Base-by-base conservation (phyloP, 2,329 filamentous ascomycete species). In the Botrytis galanthina region DNA sequence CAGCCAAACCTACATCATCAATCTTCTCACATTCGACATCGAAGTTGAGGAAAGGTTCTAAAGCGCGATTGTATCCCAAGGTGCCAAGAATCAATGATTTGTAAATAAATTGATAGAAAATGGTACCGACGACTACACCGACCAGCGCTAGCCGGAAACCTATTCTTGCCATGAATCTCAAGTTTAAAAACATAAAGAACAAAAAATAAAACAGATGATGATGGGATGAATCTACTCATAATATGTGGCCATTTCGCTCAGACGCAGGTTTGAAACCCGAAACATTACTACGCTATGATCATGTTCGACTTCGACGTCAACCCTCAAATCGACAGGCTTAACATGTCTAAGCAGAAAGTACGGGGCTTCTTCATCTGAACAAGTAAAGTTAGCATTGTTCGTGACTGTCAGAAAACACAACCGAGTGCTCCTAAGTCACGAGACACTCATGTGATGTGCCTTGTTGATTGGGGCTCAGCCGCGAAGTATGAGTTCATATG, bases 1-100 rank as follows among this genome's bases (percentile, higher is more conserved):
- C 78, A 69, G 77, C 77, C 1, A 80, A 60, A 2, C 76, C 78
- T 51, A 75, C 66, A 42, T 78, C 74, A 48, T 76, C 74, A 14
- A 80, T 39, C 57, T 73, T 79, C 39, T 78, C 64, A 64, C 79
- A 80, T 16, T 74, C 71, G 7, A 75, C 44, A 76, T 80, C 79
- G 70, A 83, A 83, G 16, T 79, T 78, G 3, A 78, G 77, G 72
- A 84, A 78, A 3, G 80, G 76, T 48, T 78, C 76, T 60, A 83
- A 72, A 29, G 74, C 73, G 12, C 81, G 81, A 12, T 78, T 79
- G 70, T 80, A 69, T 26, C 82, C 81, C 20, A 83, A 54, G 16
- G 76, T 75, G 29, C 76, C 72, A 72, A 81, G 80, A 18, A 82
- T 62, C 22, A 81, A 29, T 35, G 76, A 59, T 68, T 79, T 79